Base-by-base conservation (phyloP, 768 basidiomycete species). In the Mrakia frigida region DNA sequence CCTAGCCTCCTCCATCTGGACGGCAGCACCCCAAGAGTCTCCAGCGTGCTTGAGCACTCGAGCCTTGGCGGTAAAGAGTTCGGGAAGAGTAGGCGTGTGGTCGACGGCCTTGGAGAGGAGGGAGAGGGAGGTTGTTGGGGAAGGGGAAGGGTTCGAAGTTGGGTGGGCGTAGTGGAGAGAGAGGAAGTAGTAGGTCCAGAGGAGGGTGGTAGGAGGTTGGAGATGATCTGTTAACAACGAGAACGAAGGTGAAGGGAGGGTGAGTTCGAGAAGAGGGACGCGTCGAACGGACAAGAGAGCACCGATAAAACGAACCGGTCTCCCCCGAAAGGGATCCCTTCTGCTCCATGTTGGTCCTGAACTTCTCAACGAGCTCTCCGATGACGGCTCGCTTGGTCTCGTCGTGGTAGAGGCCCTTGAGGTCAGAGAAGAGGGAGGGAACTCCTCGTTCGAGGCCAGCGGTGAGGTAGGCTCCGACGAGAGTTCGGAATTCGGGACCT, bases 131-230 rank as follows among this genome's bases (percentile, higher is more conserved):
- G 80, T 83, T 3, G 63, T 21, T 80, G 79, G 2, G 81, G 77
- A 65, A 80, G 78, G n/a, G 75, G 25, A 71, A 81, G 79, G 31
- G 69, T 80, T 13, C 80, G 81, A 25, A 79, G 76, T 18, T 79
- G 82, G 85, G 81, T 87, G 88, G 0, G 92, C 91, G 81, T 92
- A 87, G 81, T 95, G 94, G 80, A 96, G 93, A 0, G 94, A 90
- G 70, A 98, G 90, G 86, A 92, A 97, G 85, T 96, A 98, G 53
- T 98, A 88, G 14, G 91, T 90, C 97, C 97, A 99, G 16, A 98
- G 87, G 80, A 96, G 91, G 23, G 88, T 89, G 6, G 93, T 89
- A 0, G 96, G 94, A 11, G 88, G 85, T 61, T 90, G 89, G 37
- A 85, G 43, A 68, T 28, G 56, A 37, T 74, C 79, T 78, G 61